Conservation (phyloP, 1,284 basidiomycete genomes). For the Ceratobasidium sp. region DNA sequence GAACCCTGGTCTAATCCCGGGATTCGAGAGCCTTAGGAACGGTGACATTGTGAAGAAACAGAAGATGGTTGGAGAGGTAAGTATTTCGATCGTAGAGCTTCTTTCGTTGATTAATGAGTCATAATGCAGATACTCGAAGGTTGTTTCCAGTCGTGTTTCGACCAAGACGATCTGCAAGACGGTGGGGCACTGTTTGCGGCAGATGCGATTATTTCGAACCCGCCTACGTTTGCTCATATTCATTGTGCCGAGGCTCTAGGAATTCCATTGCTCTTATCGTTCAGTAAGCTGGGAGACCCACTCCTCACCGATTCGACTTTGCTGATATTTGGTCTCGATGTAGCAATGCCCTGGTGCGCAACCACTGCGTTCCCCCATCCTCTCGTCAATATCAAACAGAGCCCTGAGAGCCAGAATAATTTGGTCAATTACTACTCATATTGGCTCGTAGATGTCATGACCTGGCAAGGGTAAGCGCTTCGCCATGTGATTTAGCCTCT, state of each 20-base stretch:
- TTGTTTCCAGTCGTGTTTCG: constrained; percentile 67
- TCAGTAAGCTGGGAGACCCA: constrained; percentile 61
- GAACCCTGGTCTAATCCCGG: constrained; percentile 67
- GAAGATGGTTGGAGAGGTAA: constrained; percentile 61
- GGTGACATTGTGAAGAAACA: constrained; percentile 65
- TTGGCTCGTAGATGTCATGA: constrained; percentile 66
- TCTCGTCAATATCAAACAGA: constrained; percentile 66
- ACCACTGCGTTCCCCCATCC: constrained; percentile 74
- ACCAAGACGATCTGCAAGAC: constrained; percentile 60
- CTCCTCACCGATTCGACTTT: not conserved
- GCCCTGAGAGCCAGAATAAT: constrained; percentile 62
- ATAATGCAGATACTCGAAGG: constrained; percentile 67
- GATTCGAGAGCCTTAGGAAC: constrained; percentile 62
- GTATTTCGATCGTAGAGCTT: constrained; percentile 29
- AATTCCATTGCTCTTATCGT: constrained; percentile 67
- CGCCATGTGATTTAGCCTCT: not conserved
- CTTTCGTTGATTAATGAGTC: not conserved
- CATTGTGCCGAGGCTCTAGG: constrained; percentile 74
- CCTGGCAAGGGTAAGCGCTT: constrained; percentile 67
- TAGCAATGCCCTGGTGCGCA: constrained; percentile 76
- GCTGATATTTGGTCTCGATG: not conserved
- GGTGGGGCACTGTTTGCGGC: constrained; percentile 65
- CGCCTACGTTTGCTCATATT: constrained; percentile 71
- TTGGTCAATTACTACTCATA: constrained; percentile 70
- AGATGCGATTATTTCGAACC: constrained; percentile 74